Conservation (phyloP, 345 rosid species). For the Schrenkiella parvula region DNA sequence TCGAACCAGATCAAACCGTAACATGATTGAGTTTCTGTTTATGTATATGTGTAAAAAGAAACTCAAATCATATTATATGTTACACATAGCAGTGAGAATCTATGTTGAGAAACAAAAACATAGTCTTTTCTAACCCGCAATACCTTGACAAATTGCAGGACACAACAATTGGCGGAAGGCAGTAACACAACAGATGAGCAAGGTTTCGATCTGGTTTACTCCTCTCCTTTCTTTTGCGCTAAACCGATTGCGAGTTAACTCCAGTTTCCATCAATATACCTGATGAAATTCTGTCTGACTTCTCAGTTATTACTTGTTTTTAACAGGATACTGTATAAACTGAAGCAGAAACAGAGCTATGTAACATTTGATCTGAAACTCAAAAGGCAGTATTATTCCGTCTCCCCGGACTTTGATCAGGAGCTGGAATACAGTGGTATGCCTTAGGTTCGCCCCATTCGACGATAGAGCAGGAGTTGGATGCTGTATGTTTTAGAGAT, state of each 20-base stretch:
- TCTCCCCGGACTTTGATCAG: background rate
- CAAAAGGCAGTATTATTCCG: background rate
- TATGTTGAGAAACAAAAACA: background rate
- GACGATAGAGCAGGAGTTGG: background rate
- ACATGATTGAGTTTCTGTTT: too few species aligned
- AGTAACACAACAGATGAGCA: conserved; percentile 7
- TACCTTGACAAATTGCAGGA: conserved; percentile 5
- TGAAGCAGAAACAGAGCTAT: conserved; percentile 5
- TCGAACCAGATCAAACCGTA: too few species aligned
- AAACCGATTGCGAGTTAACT: background rate
- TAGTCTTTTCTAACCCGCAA: background rate
- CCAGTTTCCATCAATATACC: background rate
- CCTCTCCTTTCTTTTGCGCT: background rate
- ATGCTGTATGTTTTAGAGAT: background rate
- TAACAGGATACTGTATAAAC: conserved; percentile 11
- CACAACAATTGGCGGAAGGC: conserved; percentile 11
- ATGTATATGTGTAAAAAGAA: too few species aligned
- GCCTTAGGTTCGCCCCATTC: background rate
- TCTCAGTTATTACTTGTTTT: background rate
- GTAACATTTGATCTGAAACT: background rate
- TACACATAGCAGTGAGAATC: too few species aligned
- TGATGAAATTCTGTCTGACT: background rate
- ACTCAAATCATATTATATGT: too few species aligned
- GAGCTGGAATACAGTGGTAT: background rate
- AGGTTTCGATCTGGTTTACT: conserved; percentile 7